Base-by-base conservation (phyloP, 202 grass and related monocot species). In the Panicum virgatum region DNA sequence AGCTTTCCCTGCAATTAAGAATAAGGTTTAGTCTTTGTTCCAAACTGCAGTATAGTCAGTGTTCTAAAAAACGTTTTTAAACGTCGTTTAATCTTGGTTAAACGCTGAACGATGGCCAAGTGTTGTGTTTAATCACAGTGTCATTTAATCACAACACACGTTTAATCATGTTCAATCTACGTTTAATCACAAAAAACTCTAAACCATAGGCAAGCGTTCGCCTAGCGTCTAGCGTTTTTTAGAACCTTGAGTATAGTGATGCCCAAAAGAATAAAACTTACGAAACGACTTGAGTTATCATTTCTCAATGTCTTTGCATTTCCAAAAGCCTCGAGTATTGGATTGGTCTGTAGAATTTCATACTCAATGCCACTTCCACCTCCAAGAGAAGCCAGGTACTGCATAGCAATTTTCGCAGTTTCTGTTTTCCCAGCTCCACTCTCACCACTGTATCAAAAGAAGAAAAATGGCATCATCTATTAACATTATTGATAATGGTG, bases 401-500 rank as follows among this genome's bases (percentile, higher is more conserved):
- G 96, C 96, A 98, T 98, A 57, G 96, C 88, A 52, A 95, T 98
- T 83, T 98, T 98, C 68, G 96, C 96, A 2, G 96, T 98, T 93
- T 95, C 92, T 81, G 96, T 98, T 86, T 98, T 98, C 75, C 96
- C 96, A 84, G 96, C 92, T 86, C 96, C 96, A 85, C 96, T 98
- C 83, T 95, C 96, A 77, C 96, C 96, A 72, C 96, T 98, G 70
- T 43, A 89, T 67, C 54, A 9, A 62, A 59, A 74, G 19, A 63
- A 44, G 29, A 58, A 64, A 86, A 68, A 69, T 51, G 22, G 39
- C 48, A 83, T 78, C 73, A 80, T 54, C 50, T 63, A 59, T 78
- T 84, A 13, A 54, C 9, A 63, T 66, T 62, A 26, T 77, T 25
- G 10, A 14, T 48, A 51, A 58, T 53, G 30, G 72, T 19, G 30